phyloP scores from a whole-genome alignment of 164 flowering plant genomes.

The Berberis vulgaris region DNA sequence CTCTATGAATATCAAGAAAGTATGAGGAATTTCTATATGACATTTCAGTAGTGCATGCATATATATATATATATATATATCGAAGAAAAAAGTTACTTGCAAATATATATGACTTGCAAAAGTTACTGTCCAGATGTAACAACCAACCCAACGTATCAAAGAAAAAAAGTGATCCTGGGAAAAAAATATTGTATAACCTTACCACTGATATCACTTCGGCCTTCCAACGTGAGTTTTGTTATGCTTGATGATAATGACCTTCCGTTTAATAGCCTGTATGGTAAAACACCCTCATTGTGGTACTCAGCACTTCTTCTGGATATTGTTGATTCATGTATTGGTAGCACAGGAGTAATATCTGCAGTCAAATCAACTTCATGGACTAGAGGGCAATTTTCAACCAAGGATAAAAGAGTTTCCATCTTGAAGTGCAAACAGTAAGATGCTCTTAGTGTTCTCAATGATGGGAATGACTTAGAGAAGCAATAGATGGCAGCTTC shows the following conservation, averaged over 20 bases:
- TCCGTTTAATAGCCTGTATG: conserved; percentile 3
- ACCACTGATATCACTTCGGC: conserved; percentile 67
- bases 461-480: conserved; percentile 56
- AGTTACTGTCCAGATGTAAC: not conserved
- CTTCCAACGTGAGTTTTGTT: conserved; percentile 54
- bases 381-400: conserved; percentile 37
- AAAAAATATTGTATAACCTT: conserved; percentile 12
- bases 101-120: too few species aligned
- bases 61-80: too few species aligned
- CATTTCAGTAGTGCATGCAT: too few species aligned
- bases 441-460: conserved; percentile 49
- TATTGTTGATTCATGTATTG: conserved; percentile 21
- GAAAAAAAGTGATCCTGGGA: not conserved
- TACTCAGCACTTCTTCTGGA: conserved; percentile 9
- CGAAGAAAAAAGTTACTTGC: too few species aligned
- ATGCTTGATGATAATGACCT: conserved; percentile 25
- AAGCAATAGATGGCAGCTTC: conserved; percentile 40
- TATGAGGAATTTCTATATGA: too few species aligned
- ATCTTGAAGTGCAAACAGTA: conserved; percentile 36
- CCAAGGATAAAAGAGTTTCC: conserved; percentile 23
- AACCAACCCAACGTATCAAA: not conserved
- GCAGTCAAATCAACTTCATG: conserved; percentile 48
- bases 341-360: conserved; percentile 45
- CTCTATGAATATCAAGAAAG: too few species aligned
- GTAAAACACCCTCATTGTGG: conserved; percentile 1